phyloP scores from a whole-genome alignment of 1,284 basidiomycete species.

The Sporisorium reilianum region DNA sequence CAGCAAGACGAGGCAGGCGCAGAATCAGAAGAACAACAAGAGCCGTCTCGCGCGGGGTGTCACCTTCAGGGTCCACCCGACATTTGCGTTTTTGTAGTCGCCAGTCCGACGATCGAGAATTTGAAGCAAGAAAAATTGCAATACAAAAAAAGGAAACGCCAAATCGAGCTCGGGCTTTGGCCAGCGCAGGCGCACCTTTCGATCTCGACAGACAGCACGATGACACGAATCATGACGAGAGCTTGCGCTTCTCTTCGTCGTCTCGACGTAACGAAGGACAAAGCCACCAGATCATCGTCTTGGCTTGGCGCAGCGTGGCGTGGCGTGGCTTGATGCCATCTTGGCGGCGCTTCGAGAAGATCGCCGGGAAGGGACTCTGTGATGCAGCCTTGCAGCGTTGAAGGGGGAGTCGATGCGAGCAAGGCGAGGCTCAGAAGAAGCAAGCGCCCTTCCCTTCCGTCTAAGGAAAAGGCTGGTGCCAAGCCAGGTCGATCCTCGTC shows the following conservation, averaged over 20 bases:
- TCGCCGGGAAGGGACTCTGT: too few relatives aligned
- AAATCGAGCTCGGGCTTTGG: background rate
- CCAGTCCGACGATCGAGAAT: background rate
- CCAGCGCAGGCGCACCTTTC: background rate
- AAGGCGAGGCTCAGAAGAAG: too few relatives aligned
- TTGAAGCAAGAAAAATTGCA: too few relatives aligned
- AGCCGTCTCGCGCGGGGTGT: too few relatives aligned
- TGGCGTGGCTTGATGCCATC: background rate
- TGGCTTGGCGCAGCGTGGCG: background rate
- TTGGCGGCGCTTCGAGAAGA: background rate
- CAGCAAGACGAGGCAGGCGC: too few relatives aligned
- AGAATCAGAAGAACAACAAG: too few relatives aligned
- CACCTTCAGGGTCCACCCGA: too few relatives aligned
- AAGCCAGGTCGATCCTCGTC: background rate
- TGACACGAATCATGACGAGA: slow-evolving; percentile 1
- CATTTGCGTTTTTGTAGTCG: background rate
- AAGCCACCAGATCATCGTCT: too few relatives aligned
- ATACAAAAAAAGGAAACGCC: background rate
- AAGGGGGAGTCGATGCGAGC: background rate
- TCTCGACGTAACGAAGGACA: too few relatives aligned
- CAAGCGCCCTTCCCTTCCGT: too few relatives aligned
- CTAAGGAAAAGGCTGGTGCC: too few relatives aligned
- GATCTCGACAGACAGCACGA: slow-evolving; percentile 6
- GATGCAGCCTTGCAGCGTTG: too few relatives aligned
- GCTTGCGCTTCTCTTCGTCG: background rate